A percentile compares a stretch with the other conserved stretches of the same genome.
Evolutionary conservation across 768 basidiomycete species (phyloP).

Genomic region (Dioszegia aurantiaca): DNA sequence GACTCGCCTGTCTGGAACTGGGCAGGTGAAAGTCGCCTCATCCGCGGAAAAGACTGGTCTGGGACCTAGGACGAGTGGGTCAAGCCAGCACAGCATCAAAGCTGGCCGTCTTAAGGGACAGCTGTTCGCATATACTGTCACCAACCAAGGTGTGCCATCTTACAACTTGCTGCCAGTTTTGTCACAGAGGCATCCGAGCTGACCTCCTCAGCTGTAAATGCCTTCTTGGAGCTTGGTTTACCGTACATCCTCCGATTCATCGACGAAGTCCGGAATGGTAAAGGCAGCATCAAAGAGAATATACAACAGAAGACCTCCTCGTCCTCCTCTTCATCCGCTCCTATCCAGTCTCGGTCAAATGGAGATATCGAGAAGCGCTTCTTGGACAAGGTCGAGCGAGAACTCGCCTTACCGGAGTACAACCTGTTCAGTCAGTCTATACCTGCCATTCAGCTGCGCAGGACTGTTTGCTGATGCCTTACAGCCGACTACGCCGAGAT

Average conservation of each 20-base stretch:
- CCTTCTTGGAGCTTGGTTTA: constrained; percentile 73
- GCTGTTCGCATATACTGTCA: constrained; percentile 70
- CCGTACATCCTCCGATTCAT: constrained; percentile 71
- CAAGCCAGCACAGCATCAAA: constrained; percentile 43
- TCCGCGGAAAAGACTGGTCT: constrained; percentile 48
- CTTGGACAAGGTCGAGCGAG: constrained; percentile 70
- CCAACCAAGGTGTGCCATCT: constrained; percentile 24
- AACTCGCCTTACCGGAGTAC: constrained; percentile 77
- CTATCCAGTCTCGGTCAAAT: constrained; percentile 14
- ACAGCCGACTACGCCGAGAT: constrained; percentile 85
- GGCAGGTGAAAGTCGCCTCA: constrained; percentile 44
- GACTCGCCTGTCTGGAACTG: constrained; percentile 19
- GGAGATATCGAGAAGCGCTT: constrained; percentile 70
- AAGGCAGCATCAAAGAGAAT: constrained; percentile 42
- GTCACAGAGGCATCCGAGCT: neutral
- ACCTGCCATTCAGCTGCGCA: neutral
- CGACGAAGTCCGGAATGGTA: constrained; percentile 42
- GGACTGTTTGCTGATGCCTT: neutral
- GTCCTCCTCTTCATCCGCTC: neutral
- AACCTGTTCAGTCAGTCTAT: constrained; percentile 61
- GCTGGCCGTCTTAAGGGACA: constrained; percentile 71
- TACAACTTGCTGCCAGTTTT: neutral
- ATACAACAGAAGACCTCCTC: constrained; percentile 14
- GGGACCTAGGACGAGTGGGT: constrained; percentile 33
- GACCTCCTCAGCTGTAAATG: constrained; percentile 58